Conservation (phyloP, 345 rosid genomes). For the Barbarea vulgaris region DNA sequence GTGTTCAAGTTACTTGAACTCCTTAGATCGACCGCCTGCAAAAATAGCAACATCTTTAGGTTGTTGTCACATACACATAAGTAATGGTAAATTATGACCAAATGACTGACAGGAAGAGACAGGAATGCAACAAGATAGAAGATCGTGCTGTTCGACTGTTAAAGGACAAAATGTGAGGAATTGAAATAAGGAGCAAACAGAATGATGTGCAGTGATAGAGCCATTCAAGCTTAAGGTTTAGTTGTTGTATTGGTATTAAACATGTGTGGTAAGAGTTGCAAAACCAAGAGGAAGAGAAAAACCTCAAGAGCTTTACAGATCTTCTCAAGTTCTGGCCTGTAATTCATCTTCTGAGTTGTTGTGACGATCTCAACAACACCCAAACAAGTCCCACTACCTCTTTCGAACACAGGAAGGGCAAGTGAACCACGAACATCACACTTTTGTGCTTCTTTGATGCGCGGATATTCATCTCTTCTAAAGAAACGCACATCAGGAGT, state of each 20-base stretch:
- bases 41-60: constrained; percentile 28
- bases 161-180: constrained; percentile 2
- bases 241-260: background rate
- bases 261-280: background rate
- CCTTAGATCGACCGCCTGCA: constrained; percentile 81
- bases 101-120: background rate
- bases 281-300: constrained; percentile 38
- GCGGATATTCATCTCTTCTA: constrained; percentile 70
- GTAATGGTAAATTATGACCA: background rate
- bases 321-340: constrained; percentile 69
- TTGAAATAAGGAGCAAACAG: background rate
- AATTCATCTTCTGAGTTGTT: constrained; percentile 66
- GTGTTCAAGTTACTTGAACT: constrained; percentile 62
- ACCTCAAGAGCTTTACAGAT: constrained; percentile 98
- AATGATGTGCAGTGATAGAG: background rate
- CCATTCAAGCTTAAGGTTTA: constrained; percentile 16
- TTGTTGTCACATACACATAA: constrained; percentile 7
- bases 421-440: constrained; percentile 78
- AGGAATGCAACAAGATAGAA: background rate
- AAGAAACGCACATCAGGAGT: constrained; percentile 96
- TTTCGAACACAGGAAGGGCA: constrained; percentile 86
- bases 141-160: background rate
- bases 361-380: constrained; percentile 91
- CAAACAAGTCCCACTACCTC: constrained; percentile 70
- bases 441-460: constrained; percentile 58